phyloP scores from a whole-genome alignment of 768 basidiomycete genomes.

The Hericium rajendrae region DNA sequence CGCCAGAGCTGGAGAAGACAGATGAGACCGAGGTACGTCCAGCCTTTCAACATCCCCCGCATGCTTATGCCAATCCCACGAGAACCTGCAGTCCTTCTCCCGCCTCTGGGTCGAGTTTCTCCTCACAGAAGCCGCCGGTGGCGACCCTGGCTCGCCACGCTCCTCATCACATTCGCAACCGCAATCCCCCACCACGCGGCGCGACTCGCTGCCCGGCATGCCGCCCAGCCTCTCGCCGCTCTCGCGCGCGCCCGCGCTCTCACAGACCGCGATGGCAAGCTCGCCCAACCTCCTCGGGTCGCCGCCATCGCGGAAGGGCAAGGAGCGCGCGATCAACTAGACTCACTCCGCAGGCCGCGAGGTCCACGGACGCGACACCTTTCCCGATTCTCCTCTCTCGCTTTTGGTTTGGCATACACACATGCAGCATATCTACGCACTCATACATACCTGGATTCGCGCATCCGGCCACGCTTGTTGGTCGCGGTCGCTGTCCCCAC shows the following conservation, averaged over 20 bases:
- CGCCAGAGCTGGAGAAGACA: conserved; percentile 58
- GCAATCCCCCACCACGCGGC: conserved; percentile 16
- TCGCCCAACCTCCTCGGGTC: conserved; percentile 29
- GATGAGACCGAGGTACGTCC: conserved; percentile 72
- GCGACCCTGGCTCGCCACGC: conserved; percentile 17
- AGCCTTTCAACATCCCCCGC: no score
- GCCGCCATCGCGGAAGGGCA: conserved; percentile 37
- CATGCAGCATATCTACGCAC: background rate
- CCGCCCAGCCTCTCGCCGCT: conserved; percentile 15
- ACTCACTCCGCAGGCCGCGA: background rate
- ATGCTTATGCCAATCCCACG: background rate
- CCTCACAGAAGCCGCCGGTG: conserved; percentile 76
- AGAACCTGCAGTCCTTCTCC: conserved; percentile 71
- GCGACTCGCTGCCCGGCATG: conserved; percentile 7
- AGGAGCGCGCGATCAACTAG: conserved; percentile 29
- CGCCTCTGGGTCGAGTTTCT: conserved; percentile 97
- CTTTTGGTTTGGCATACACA: background rate
- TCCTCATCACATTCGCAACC: conserved; percentile 12
- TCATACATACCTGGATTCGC: background rate
- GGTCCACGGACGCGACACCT: background rate
- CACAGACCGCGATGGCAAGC: conserved; percentile 27
- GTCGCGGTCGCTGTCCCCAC: background rate
- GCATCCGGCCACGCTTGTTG: background rate
- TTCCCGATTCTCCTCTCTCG: background rate
- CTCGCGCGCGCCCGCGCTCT: conserved; percentile 32